Percentiles rank a stretch among this genome's conserved stretches.
Conservation (phyloP, 345 rosid species). For the Hypericum perforatum region DNA sequence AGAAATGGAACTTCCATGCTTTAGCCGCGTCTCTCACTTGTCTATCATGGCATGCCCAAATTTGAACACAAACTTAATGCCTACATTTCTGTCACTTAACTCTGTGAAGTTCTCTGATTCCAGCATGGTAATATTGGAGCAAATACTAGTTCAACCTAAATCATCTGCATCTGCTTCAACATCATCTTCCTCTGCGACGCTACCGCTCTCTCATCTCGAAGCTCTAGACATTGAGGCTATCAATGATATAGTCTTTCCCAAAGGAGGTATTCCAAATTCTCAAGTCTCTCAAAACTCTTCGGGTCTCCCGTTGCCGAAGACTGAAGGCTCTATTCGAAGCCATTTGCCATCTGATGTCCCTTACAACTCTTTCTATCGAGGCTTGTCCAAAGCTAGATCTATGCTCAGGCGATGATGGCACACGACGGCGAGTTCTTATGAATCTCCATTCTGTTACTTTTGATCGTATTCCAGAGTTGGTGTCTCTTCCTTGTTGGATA, state of each 20-base stretch:
- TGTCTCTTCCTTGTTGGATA: conserved; percentile 9
- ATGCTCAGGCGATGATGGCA: neutral
- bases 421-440: conserved; percentile 5
- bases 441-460: neutral
- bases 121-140: neutral
- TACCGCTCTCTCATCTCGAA: neutral
- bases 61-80: too few relatives aligned
- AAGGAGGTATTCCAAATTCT: too few relatives aligned
- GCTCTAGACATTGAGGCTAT: too few relatives aligned
- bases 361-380: neutral
- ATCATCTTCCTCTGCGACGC: too few relatives aligned
- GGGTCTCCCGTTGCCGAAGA: neutral
- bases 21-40: too few relatives aligned
- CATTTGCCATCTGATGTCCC: neutral
- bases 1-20: too few relatives aligned
- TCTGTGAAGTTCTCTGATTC: rapidly evolving
- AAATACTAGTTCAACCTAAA: too few relatives aligned
- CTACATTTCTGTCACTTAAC: conserved; percentile 4
- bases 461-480: neutral
- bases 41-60: too few relatives aligned
- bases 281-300: conserved; percentile 1
- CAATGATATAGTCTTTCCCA: too few relatives aligned
- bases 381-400: neutral
- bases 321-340: neutral
- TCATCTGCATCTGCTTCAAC: too few relatives aligned